phyloP scores from a whole-genome alignment of 768 basidiomycete genomes.

The Phanerodontia chrysosporium region DNA sequence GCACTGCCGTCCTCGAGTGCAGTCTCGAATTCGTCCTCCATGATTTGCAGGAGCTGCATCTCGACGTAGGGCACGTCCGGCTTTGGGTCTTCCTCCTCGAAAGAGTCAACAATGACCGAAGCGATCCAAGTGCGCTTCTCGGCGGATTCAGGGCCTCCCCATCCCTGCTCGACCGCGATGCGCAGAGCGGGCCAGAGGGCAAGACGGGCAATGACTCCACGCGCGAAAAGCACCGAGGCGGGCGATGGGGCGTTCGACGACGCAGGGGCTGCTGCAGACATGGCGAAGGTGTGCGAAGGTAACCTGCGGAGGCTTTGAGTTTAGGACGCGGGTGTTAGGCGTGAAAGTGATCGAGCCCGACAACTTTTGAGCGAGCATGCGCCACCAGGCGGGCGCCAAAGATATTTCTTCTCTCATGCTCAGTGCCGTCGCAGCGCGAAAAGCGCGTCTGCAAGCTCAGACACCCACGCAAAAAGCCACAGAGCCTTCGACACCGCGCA shows the following conservation, averaged over 20 bases:
- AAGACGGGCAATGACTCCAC: constrained; percentile 80
- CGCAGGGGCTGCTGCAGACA: constrained; percentile 16
- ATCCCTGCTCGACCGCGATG: constrained; percentile 78
- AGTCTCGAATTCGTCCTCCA: constrained; percentile 86
- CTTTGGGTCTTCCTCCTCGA: constrained; percentile 45
- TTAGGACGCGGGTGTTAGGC: background rate
- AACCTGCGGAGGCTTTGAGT: background rate
- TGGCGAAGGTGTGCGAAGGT: background rate
- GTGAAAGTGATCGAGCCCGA: background rate
- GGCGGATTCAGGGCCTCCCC: constrained; percentile 75
- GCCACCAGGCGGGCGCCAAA: background rate
- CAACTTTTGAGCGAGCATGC: background rate
- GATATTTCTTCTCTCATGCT: constrained; percentile 40
- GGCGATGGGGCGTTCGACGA: constrained; percentile 33
- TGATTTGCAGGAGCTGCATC: constrained; percentile 74
- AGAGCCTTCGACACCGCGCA: constrained; percentile 11
- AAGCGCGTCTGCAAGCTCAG: constrained; percentile 41
- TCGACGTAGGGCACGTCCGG: constrained; percentile 78
- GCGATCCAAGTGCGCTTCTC: constrained; percentile 85
- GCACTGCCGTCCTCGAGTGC: constrained; percentile 83
- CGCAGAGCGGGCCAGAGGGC: constrained; percentile 82
- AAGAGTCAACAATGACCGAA: constrained; percentile 73
- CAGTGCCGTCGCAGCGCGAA: constrained; percentile 71
- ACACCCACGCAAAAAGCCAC: constrained; percentile 2
- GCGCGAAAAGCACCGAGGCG: constrained; percentile 70